Conservation (phyloP, 805 yeast species). For the Zygosaccharomyces pseudorouxii region DNA sequence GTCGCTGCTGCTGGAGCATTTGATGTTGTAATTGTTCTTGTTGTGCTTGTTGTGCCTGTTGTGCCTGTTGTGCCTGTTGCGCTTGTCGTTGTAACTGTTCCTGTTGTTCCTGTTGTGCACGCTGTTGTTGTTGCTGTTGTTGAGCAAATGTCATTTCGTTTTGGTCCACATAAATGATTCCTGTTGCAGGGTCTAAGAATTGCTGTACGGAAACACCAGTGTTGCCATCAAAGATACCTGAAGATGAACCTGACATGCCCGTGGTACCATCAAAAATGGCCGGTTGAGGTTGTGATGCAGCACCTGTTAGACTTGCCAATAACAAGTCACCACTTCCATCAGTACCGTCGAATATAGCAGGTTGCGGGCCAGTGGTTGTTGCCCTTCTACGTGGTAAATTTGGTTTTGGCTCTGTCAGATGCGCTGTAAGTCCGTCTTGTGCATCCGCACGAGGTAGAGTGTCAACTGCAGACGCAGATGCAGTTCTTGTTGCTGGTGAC, state of each 20-base stretch:
- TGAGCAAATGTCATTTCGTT: constrained; percentile 45
- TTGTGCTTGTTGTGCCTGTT: constrained; percentile 12
- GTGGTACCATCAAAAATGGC: constrained; percentile 28
- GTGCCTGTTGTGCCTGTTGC: constrained; percentile 11
- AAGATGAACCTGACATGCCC: constrained; percentile 17
- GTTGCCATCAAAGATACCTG: constrained; percentile 28
- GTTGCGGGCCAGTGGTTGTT: constrained; percentile 33
- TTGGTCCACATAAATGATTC: constrained; percentile 63
- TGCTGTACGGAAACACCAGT: constrained; percentile 44
- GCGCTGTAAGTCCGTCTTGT: constrained; percentile 1
- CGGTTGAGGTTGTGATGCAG: constrained; percentile 23
- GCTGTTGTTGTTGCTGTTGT: constrained; percentile 19
- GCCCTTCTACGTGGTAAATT: constrained; percentile 41
- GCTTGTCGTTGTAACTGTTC: constrained; percentile 11
- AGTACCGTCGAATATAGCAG: constrained; percentile 35
- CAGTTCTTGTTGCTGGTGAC: constrained; percentile 36
- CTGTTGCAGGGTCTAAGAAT: constrained; percentile 68
- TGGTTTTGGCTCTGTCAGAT: constrained; percentile 19
- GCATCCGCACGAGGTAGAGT: neutral
- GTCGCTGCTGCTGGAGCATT: constrained; percentile 2
- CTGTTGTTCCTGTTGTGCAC: constrained; percentile 14
- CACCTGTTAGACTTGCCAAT: constrained; percentile 11
- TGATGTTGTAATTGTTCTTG: constrained; percentile 14
- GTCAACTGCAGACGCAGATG: constrained; percentile 5
- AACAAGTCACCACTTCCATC: constrained; percentile 13